Conservation (phyloP, 2,329 filamentous ascomycete genomes). For the Sporothrix brasiliensis region DNA sequence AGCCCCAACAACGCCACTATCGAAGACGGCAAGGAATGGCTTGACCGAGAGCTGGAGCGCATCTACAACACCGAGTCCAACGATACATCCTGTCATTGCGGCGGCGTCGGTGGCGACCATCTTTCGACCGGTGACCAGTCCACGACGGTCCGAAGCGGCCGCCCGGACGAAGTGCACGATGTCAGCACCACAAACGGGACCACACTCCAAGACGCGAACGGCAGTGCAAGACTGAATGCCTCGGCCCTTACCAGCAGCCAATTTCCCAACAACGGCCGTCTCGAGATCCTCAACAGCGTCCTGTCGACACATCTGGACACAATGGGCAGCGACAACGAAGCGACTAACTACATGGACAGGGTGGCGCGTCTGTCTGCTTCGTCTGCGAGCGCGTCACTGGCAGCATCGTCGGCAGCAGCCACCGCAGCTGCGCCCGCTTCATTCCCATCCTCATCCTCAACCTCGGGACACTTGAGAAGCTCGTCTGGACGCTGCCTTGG, state of each 20-base stretch:
- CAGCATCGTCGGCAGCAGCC: neutral
- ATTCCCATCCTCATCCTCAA: neutral
- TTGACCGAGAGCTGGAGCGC: neutral
- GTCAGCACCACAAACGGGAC: neutral
- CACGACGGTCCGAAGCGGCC: neutral
- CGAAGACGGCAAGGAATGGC: slow-evolving; percentile 2
- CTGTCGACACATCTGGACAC: neutral
- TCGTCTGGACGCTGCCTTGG: slow-evolving; percentile 3
- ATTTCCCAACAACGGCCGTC: too few species aligned
- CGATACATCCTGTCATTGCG: too few species aligned
- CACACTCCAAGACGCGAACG: neutral
- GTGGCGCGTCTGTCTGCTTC: neutral
- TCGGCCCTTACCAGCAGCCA: too few species aligned
- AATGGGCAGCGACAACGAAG: slow-evolving; percentile 1
- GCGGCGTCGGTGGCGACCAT: neutral
- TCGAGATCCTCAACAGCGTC: neutral
- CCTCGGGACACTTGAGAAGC: neutral
- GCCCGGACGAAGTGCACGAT: too few species aligned
- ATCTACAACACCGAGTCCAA: neutral
- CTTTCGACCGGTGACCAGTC: neutral
- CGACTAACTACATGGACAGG: slow-evolving; percentile 7
- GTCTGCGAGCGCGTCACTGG: neutral
- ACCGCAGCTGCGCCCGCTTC: neutral
- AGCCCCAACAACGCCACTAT: too few species aligned
- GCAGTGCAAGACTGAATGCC: neutral